Base-by-base conservation (phyloP, 1,284 basidiomycete genomes). In the Singerocomus rubriflavus region DNA sequence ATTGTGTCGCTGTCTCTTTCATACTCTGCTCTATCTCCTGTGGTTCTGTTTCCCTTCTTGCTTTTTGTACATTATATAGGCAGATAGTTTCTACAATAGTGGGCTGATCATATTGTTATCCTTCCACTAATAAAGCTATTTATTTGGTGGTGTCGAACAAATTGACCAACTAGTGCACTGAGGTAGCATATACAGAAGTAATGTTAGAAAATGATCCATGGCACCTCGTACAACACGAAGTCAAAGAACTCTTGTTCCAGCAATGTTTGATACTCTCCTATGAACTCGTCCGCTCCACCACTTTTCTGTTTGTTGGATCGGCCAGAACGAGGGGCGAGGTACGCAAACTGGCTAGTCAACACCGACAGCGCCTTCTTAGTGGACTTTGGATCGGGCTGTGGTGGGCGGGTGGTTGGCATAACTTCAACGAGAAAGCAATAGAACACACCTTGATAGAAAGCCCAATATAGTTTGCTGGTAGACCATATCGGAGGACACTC, bases 181-280 rank as follows among this genome's bases (percentile, higher is more conserved):
- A 29, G 14, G 13, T 33, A 33, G 32, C 9, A 35, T 35, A 50
- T 44, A 45, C n/a, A 32, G 25, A n/a, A 53, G 10, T 7, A 39
- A 3, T 21, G 7, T 70, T 71, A 83, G 57, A 78, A 74, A 30
- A 81, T 66, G 54, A 91, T 86, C 88, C 88, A 91, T 42, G 89
- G 89, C 51, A 91, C 79, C 63, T 91, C 93, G 65, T 86, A 94
- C 63, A 96, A 67, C 37, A 96, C 91, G 64, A 96, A 97, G 71
- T 95, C 91, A 66, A 88, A 93, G 70, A 90, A 91, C 69, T 98
- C 94, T 67, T 94, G 89, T 64, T 98, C 94, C 78, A 98, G 82
- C 36, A 98, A 73, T 25, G 82, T 81, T 66, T 93, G 89, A 68
- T 91, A 98, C 70, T 98, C 94, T 56, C 93, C 93, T 12, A 80